phyloP scores from a whole-genome alignment of 2,329 filamentous ascomycete genomes.

The Sphaerostilbella broomeana region DNA sequence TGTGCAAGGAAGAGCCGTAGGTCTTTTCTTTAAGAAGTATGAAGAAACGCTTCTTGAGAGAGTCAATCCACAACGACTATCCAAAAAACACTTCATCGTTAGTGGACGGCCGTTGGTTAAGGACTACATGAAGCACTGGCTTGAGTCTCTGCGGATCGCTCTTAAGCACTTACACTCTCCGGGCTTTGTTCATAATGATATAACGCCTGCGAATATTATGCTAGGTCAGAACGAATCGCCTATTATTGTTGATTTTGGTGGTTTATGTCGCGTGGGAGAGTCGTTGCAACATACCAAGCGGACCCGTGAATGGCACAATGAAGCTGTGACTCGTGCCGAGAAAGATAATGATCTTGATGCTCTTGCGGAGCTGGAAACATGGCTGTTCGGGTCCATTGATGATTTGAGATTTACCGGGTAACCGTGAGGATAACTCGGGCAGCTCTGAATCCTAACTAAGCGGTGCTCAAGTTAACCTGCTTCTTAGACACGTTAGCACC shows the following conservation, averaged over 20 bases:
- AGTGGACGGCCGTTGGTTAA: neutral
- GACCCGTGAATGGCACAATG: neutral
- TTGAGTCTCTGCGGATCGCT: neutral
- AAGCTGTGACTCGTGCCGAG: neutral
- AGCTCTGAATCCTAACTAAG: too few relatives aligned
- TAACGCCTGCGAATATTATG: constrained; percentile 18
- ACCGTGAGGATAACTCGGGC: too few relatives aligned
- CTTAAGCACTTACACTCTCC: constrained; percentile 15
- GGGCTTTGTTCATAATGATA: constrained; percentile 17
- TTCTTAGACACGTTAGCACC: too few relatives aligned
- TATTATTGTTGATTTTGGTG: constrained; percentile 16
- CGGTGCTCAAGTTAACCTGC: too few relatives aligned
- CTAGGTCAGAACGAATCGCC: constrained; percentile 13
- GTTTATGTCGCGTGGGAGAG: constrained; percentile 1
- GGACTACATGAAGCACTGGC: neutral
- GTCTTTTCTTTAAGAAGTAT: too few relatives aligned
- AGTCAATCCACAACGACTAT: too few relatives aligned
- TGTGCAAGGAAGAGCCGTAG: too few relatives aligned
- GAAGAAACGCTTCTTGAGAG: too few relatives aligned
- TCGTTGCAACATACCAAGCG: neutral
- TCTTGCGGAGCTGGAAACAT: neutral
- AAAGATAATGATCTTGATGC: neutral
- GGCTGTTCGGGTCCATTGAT: neutral
- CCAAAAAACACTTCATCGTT: too few relatives aligned
- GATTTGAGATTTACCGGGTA: too few relatives aligned